Evolutionary conservation across 805 yeast species (phyloP).

Genomic region (Pichia exigua): DNA sequence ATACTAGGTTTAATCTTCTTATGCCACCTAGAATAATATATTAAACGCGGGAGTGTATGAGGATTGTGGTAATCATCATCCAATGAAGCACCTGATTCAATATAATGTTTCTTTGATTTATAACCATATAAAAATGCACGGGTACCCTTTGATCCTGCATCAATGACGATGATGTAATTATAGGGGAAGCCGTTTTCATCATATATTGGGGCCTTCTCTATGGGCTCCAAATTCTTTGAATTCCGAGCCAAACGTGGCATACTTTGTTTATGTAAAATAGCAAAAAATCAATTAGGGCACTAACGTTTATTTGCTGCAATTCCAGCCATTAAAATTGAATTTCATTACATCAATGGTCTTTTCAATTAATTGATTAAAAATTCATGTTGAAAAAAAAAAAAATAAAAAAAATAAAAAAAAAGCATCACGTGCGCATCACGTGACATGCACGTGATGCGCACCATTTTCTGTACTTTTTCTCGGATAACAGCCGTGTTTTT

Average conservation of each 20-base stretch:
- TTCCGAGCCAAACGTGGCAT: neutral
- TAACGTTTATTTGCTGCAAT: no score
- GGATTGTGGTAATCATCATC: neutral
- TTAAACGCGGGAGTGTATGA: conserved; percentile 15
- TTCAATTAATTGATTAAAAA: no score
- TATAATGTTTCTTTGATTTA: conserved; percentile 32
- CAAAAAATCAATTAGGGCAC: no score
- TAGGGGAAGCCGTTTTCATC: conserved; percentile 41
- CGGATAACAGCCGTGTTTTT: neutral
- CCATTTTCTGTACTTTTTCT: no score
- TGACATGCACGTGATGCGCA: no score
- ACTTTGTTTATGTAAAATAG: neutral
- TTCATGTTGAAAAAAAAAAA: neutral
- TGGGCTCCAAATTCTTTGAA: neutral
- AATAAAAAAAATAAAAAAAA: neutral
- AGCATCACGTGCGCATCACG: neutral
- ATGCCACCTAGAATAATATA: conserved; percentile 38
- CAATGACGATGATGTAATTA: conserved; percentile 54
- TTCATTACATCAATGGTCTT: no score
- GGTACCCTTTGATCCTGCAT: conserved; percentile 61
- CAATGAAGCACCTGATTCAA: neutral
- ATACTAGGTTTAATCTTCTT: conserved; percentile 51
- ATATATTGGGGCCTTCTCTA: conserved; percentile 4
- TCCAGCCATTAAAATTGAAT: no score
- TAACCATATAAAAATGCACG: conserved; percentile 54